Base-by-base conservation (phyloP, 2,329 filamentous ascomycete genomes). In the Alternaria panax region DNA sequence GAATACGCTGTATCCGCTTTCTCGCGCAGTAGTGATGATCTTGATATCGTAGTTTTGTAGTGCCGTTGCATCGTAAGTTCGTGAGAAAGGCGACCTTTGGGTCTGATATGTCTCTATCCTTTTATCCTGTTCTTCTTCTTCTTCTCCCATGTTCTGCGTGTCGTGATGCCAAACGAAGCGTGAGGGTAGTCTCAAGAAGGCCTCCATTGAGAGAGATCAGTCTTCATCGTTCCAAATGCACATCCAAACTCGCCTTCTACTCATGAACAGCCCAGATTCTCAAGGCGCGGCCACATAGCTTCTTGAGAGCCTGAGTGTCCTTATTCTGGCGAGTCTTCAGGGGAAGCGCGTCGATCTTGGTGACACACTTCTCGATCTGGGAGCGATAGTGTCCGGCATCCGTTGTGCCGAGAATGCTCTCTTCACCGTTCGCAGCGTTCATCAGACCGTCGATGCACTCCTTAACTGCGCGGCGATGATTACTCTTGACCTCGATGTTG, bases 191-290 rank as follows among this genome's bases (percentile, higher is more conserved):
- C 2, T 16, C 3, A 2, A 34, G n/a, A 24, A 1, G 2, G 6
- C 12, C 3, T 47, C 45, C 43, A 46, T 5, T 16, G 0, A 8
- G 20, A 22, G 43, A n/a, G n/a, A 46, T 12, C 1, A 20, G 0
- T 46, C 43, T 46, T 14, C 43, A 46, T 7, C n/a, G 27, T 14
- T 7, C n/a, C 4, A 5, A 14, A 27, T 7, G 5, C 7, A 16
- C 41, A 27, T 18, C 22, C 42, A 45, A 30, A 28, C 16, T 12
- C 16, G 14, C 18, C 9, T 22, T 1, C 30, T 34, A 48, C 14
- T 34, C 54, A 53, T 57, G 30, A 11, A 53, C 2, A n/a, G 32
- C 32, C 54, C 54, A 57, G 11, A 57, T 42, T 41, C 36, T 57
- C 40, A 57, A 14, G 6, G 54, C 48, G 6, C 4, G 11, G n/a